These are phyloP conservation scores for Pythium scleroteichum DNA, from an alignment of 352 stramenopile genomes.

Conservation along the genomic window DNA sequence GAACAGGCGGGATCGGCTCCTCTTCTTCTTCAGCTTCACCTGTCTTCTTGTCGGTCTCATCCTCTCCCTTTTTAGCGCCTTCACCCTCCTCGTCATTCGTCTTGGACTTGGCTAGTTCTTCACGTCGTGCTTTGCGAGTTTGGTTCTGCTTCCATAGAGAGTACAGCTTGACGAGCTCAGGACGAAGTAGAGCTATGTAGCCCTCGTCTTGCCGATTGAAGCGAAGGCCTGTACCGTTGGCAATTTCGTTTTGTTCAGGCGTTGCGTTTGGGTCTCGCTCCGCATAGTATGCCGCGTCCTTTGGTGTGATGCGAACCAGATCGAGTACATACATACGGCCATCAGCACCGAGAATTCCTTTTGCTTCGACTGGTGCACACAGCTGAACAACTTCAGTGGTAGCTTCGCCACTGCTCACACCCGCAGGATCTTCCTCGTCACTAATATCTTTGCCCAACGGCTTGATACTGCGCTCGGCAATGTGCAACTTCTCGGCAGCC, in stretches of 20 bases:
- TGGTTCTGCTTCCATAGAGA: conserved; percentile 90
- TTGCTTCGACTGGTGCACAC: conserved; percentile 93
- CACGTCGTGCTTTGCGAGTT: conserved; percentile 52
- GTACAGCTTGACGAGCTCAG: conserved; percentile 92
- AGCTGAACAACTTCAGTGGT: conserved; percentile 65
- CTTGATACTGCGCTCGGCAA: conserved; percentile 85
- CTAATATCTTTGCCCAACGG: conserved; percentile 64
- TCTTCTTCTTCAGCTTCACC: conserved; percentile 53
- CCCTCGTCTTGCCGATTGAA: conserved; percentile 84
- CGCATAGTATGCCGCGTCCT: conserved; percentile 93
- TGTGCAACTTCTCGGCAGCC: conserved; percentile 82
- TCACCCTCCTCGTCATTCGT: conserved; percentile 36
- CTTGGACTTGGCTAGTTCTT: conserved; percentile 45
- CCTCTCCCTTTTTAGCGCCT: conserved; percentile 14
- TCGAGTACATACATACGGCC: conserved; percentile 94
- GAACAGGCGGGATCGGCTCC: conserved; percentile 54
- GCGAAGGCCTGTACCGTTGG: conserved; percentile 46
- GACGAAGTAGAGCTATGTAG: conserved; percentile 89
- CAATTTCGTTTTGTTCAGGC: conserved; percentile 28
- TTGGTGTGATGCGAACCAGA: conserved; percentile 93
- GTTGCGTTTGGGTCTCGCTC: conserved; percentile 21
- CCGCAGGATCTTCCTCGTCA: conserved; percentile 32
- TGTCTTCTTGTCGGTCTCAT: conserved; percentile 31
- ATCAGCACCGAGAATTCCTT: conserved; percentile 95
- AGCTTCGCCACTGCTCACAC: conserved; percentile 47